A percentile compares a stretch with the other conserved stretches of the same genome.
These are phyloP conservation scores for Melampsora americana DNA, from an alignment of 1,284 basidiomycete species.

Conservation along the genomic window DNA sequence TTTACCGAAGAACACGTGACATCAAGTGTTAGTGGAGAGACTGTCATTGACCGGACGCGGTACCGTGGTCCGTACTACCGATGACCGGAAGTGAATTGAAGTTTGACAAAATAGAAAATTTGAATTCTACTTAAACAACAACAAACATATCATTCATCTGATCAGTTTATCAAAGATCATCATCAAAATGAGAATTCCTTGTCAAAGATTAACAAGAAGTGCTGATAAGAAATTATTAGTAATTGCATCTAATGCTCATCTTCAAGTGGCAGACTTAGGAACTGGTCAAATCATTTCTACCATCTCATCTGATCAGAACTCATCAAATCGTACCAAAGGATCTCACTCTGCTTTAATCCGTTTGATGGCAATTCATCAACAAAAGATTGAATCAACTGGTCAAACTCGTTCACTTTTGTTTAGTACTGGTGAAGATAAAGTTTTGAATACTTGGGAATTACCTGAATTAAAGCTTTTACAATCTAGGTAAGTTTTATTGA, in stretches of 20 bases:
- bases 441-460: slow-evolving; percentile 37
- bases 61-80: too few species aligned
- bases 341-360: slow-evolving; percentile 29
- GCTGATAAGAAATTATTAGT: slow-evolving; percentile 3
- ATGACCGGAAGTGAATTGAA: too few species aligned
- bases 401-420: slow-evolving; percentile 8
- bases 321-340: not conserved
- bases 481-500: slow-evolving; percentile 21
- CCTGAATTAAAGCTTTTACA: slow-evolving; percentile 24
- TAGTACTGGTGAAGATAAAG: slow-evolving; percentile 40
- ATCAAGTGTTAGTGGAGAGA: too few species aligned
- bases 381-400: not conserved
- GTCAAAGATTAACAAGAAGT: slow-evolving; percentile 6
- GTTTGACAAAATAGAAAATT: too few species aligned
- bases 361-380: slow-evolving; percentile 33
- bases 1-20: too few species aligned
- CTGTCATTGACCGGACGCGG: too few species aligned
- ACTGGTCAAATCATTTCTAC: not conserved
- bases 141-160: too few species aligned
- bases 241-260: not conserved
- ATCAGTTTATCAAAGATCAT: too few species aligned
- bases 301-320: not conserved
- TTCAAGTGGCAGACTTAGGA: slow-evolving; percentile 1
- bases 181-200: slow-evolving; percentile 1
- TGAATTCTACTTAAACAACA: too few species aligned